phyloP scores from a whole-genome alignment of 257 asterid species.

The Leonotis leonurus region DNA sequence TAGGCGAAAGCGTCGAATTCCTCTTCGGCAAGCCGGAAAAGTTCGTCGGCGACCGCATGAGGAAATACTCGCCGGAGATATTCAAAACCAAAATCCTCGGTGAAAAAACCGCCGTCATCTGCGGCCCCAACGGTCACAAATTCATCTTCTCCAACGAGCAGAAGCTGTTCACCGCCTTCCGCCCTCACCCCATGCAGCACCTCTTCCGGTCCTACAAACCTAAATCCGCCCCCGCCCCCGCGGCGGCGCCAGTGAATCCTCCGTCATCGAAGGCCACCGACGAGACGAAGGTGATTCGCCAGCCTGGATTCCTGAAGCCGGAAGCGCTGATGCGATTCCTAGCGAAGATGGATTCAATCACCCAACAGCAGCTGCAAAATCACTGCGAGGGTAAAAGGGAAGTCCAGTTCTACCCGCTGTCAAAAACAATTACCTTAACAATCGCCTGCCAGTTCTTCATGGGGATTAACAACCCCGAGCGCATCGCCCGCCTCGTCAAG shows the following conservation, averaged over 20 bases:
- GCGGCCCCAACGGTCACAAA: conserved; percentile 66
- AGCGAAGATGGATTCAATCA: conserved; percentile 39
- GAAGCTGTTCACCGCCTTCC: conserved; percentile 46
- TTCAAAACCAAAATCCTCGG: conserved; percentile 63
- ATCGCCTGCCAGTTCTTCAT: conserved; percentile 50
- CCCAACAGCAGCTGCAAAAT: conserved; percentile 23
- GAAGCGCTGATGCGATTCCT: conserved; percentile 49
- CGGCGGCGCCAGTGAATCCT: conserved; percentile 3
- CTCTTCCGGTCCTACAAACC: conserved; percentile 49
- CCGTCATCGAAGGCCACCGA: background rate
- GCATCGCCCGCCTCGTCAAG: conserved; percentile 34
- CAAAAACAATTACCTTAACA: conserved; percentile 42
- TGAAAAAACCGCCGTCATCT: conserved; percentile 61
- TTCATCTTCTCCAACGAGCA: conserved; percentile 65
- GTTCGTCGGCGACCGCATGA: conserved; percentile 53
- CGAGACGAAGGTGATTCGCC: conserved; percentile 33
- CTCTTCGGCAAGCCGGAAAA: conserved; percentile 52
- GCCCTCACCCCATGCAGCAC: conserved; percentile 55
- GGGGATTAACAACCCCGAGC: conserved; percentile 40
- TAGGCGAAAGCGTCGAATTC: conserved; percentile 52
- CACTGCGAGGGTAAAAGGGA: conserved; percentile 31
- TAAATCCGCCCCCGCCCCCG: conserved; percentile 12
- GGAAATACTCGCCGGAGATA: conserved; percentile 43
- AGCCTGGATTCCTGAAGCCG: conserved; percentile 66
- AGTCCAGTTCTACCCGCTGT: conserved; percentile 36